Base-by-base conservation (phyloP, 139 green algal species). In the Picochlorum costavermella region DNA sequence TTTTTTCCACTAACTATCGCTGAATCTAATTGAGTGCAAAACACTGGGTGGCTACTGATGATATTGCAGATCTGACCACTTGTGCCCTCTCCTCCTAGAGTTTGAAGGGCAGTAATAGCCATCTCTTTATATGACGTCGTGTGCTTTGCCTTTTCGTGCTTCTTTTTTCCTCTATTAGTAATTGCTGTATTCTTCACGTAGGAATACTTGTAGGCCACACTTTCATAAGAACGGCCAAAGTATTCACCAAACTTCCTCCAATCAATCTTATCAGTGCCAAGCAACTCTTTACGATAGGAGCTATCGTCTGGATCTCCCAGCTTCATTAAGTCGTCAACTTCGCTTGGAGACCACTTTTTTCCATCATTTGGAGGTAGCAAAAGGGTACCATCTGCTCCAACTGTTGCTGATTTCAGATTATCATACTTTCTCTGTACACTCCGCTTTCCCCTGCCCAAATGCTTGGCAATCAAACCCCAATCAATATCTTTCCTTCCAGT, bases 121-220 rank as follows among this genome's bases (percentile, higher is more conserved):
- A 78, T 78, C 33, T 78, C 71, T 48, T 78, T 78, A 65, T 78
- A 78, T 20, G 43, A 64, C 11, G 71, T 78, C 43, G 74, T 61
- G 40, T 78, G 71, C 60, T 69, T 69, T 36, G 71, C 71, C 50
- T 78, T 78, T 36, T 59, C 66, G n/a, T 74, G 65, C 71, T 64
- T 70, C 10, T 29, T 26, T 31, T 50, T 49, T 6, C 17, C 25
- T 23, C 11, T 31, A 30, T 56, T 28, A 2, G 63, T 70, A 33
- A 60, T 40, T 31, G 56, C 56, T 25, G 71, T 73, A 69, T 78
- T 78, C 37, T 74, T 78, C 23, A 74, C 58, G 33, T 78, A 78
- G 6, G 30, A 60, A 49, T 67, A 69, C 53, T 78, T 78, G 65
- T 78, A 78, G 33, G 26, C 43, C 37, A 78, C 71, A 29, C 20